phyloP scores from a whole-genome alignment of 192 early-diverging fungal species.

The Thoreauomyces humboldtii region DNA sequence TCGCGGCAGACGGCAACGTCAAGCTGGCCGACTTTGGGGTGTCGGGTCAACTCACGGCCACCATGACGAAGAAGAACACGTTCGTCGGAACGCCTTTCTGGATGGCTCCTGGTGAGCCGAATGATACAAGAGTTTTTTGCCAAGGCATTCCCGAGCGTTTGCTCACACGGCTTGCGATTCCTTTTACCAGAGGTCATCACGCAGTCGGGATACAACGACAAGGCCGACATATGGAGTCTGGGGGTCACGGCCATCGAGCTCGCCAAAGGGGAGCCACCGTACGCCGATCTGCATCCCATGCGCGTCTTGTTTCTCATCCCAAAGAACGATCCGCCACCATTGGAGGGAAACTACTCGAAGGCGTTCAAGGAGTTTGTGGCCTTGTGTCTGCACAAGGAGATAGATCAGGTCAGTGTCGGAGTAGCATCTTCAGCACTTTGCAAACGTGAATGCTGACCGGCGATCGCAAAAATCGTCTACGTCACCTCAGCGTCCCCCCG shows the following conservation, averaged over 20 bases:
- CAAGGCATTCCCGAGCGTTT: background rate
- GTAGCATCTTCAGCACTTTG: no score
- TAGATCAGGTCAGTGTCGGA: slow-evolving; percentile 53
- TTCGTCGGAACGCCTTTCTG: slow-evolving; percentile 93
- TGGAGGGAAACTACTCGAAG: slow-evolving; percentile 74
- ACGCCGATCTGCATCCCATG: slow-evolving; percentile 47
- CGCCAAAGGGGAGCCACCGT: slow-evolving; percentile 69
- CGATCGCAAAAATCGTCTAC: background rate
- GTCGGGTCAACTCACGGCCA: slow-evolving; percentile 88
- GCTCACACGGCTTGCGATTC: background rate
- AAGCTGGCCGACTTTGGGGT: slow-evolving; percentile 99
- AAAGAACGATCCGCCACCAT: slow-evolving; percentile 79
- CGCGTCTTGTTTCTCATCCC: slow-evolving; percentile 81
- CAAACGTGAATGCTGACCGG: slow-evolving; percentile 1
- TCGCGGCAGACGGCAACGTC: slow-evolving; percentile 74
- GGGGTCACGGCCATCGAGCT: slow-evolving; percentile 98
- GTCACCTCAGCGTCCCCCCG: slow-evolving; percentile 78
- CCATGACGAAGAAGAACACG: slow-evolving; percentile 91
- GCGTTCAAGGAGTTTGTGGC: slow-evolving; percentile 88
- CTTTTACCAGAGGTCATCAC: slow-evolving; percentile 74
- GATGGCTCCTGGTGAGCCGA: slow-evolving; percentile 40
- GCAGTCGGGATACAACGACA: slow-evolving; percentile 89
- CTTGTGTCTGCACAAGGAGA: slow-evolving; percentile 84
- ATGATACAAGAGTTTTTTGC: background rate
- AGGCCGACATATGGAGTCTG: slow-evolving; percentile 97